Evolutionary conservation across 306 rosid species (phyloP), one percentile per base, ranked within the genome.

Genomic region (Luffa acutangula): DNA sequence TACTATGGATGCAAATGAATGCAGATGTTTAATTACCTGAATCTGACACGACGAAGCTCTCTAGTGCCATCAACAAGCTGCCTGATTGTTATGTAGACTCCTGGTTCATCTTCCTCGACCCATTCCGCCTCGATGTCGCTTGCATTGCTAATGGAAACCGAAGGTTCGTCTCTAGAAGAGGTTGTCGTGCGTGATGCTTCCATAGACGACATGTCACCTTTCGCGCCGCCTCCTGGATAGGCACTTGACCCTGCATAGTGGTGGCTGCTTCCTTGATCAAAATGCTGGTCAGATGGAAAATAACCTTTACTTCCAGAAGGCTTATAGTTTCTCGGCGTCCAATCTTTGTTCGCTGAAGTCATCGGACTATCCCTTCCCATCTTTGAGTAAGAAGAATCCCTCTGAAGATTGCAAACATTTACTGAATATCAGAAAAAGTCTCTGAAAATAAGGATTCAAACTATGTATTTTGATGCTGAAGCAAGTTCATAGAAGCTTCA

Each of bases 101-200:
- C 99, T 14, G 97, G 94, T 51, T 91, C 94, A 75, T 93, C 99
- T 83, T 93, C 88, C 82, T 89, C 96, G 1, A 95, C 83, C 99
- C 98, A 95, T 46, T 95, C 98, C 1, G 96, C 45, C 78, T 90
- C 97, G 67, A 88, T 43, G 7, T 89, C 99, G 66, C 93, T 88
- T 21, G 89, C 93, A 82, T 91, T 95, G 85, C 96, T 92, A 25
- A 89, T 62, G 10, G 97, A 89, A 46, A 89, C 79, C 0, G 92
- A 92, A 84, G 88, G 89, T 57, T 92, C 98, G 13, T 91, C 93
- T 81, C 89, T 80, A 73, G 94, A 92, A 45, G 91, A 88, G 59
- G 93, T 94, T n/a, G 96, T 93, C 52, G 94, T 87, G 82, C 97
- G 86, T 0, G 98, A 86, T 39, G 93, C 90, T 13, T 90, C 97